Percentiles rank a stretch among this genome's conserved stretches.
Conservation (phyloP, 2,329 filamentous ascomycete species). For the Aspergillus floridensis region DNA sequence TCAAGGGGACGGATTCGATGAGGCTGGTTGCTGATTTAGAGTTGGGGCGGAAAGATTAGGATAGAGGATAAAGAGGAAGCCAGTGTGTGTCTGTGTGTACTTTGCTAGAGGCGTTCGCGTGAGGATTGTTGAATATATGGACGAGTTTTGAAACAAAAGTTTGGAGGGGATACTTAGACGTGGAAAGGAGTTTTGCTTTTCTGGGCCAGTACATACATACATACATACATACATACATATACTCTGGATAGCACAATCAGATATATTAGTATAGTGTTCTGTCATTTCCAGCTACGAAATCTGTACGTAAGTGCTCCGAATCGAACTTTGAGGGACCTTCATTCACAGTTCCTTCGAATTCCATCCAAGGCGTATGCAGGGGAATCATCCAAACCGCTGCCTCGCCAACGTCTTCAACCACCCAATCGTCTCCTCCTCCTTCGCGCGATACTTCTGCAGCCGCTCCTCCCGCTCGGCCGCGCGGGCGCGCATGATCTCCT, state of each 20-base stretch:
- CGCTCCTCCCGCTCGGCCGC: conserved; percentile 78
- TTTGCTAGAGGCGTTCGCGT: background rate
- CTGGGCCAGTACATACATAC: no score
- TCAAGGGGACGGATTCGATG: conserved; percentile 29
- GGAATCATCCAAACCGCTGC: conserved; percentile 68
- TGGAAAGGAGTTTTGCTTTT: no score
- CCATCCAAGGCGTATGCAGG: background rate
- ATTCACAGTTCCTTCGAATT: no score
- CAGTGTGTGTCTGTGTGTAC: background rate
- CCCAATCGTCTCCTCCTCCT: conserved; percentile 81
- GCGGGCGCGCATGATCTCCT: conserved; percentile 74
- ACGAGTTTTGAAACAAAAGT: background rate
- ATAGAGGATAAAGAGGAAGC: background rate
- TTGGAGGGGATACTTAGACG: background rate
- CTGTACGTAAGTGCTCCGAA: background rate
- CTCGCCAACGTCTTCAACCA: conserved; percentile 76
- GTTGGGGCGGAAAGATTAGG: conserved; percentile 35
- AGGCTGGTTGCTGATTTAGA: conserved; percentile 42
- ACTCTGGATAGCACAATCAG: no score
- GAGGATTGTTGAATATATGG: background rate
- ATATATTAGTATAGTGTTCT: no score
- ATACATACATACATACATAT: no score
- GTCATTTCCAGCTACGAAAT: background rate
- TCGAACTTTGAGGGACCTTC: no score
- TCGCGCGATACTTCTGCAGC: conserved; percentile 64